Percentiles rank a stretch among this genome's conserved stretches.
Evolutionary conservation across 257 asterid genomes (phyloP).

Genomic region (Rhazya stricta): DNA sequence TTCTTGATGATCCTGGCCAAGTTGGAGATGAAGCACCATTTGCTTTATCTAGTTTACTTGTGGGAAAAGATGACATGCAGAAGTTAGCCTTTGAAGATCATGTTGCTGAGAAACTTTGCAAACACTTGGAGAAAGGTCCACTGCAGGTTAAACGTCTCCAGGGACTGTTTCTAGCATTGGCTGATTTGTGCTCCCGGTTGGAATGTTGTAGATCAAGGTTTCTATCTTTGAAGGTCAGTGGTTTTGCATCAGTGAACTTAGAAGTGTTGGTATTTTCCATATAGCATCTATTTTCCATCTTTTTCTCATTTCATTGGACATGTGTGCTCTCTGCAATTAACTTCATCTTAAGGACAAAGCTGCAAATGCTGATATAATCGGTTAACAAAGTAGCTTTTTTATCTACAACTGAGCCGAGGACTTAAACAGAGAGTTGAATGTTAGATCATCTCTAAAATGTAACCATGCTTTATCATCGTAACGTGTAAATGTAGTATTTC

Average conservation of each 20-base stretch:
- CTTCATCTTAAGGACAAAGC: neutral
- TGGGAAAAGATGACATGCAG: slow-evolving; percentile 80
- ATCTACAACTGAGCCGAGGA: neutral
- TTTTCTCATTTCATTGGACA: neutral
- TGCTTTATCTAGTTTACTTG: slow-evolving; percentile 64
- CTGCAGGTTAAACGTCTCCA: slow-evolving; percentile 54
- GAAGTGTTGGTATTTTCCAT: neutral
- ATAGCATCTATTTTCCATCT: neutral
- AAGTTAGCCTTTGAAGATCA: slow-evolving; percentile 65
- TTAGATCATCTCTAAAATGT: neutral
- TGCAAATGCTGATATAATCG: neutral
- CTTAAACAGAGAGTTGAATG: neutral
- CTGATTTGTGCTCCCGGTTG: slow-evolving; percentile 70
- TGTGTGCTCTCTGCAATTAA: slow-evolving; percentile 9
- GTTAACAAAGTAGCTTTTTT: neutral
- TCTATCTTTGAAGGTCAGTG: slow-evolving; percentile 65
- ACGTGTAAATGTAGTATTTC: neutral
- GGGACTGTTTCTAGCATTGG: slow-evolving; percentile 72
- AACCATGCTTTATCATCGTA: neutral
- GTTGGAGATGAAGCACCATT: slow-evolving; percentile 94
- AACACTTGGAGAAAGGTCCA: slow-evolving; percentile 48
- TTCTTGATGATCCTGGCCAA: slow-evolving; percentile 83
- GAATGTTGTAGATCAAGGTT: slow-evolving; percentile 81
- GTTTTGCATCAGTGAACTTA: slow-evolving; percentile 3
- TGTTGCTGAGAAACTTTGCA: slow-evolving; percentile 55